phyloP scores from a whole-genome alignment of 2,329 filamentous ascomycete species.

The Epichloe sylvatica region DNA sequence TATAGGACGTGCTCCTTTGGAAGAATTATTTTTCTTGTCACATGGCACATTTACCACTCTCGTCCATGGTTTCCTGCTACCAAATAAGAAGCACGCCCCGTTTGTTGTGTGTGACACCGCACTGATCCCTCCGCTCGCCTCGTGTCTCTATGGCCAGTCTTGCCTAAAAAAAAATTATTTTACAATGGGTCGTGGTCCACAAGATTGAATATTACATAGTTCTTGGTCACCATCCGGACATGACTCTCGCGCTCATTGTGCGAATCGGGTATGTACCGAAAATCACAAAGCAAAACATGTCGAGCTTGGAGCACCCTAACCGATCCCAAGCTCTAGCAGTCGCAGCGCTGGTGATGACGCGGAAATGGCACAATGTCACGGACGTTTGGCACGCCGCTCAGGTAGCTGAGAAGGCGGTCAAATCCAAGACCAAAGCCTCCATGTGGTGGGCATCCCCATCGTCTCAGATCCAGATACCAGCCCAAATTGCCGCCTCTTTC shows the following conservation, averaged over 20 bases:
- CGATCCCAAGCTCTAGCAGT: slow-evolving; percentile 30
- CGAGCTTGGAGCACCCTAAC: neutral
- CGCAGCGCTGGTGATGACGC: slow-evolving; percentile 52
- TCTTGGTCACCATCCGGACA: neutral
- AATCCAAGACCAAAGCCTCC: slow-evolving; percentile 86
- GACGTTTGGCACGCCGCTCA: slow-evolving; percentile 68
- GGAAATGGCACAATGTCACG: slow-evolving; percentile 80
- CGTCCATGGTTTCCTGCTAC: neutral
- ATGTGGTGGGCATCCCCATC: slow-evolving; percentile 83
- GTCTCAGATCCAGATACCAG: slow-evolving; percentile 81
- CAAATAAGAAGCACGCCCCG: neutral
- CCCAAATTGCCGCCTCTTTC: slow-evolving; percentile 32
- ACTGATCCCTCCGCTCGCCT: slow-evolving; percentile 1
- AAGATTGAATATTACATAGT: neutral
- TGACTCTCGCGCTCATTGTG: neutral
- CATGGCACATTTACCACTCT: neutral
- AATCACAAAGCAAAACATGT: neutral
- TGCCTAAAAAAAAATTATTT: no score
- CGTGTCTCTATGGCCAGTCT: neutral
- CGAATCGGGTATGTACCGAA: neutral
- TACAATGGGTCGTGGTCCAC: neutral
- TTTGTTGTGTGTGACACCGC: neutral
- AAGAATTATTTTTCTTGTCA: neutral
- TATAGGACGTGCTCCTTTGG: neutral
- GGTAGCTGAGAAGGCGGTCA: slow-evolving; percentile 71